Conservation (phyloP, 2,329 filamentous ascomycete species). For the Neobulgaria alba region DNA sequence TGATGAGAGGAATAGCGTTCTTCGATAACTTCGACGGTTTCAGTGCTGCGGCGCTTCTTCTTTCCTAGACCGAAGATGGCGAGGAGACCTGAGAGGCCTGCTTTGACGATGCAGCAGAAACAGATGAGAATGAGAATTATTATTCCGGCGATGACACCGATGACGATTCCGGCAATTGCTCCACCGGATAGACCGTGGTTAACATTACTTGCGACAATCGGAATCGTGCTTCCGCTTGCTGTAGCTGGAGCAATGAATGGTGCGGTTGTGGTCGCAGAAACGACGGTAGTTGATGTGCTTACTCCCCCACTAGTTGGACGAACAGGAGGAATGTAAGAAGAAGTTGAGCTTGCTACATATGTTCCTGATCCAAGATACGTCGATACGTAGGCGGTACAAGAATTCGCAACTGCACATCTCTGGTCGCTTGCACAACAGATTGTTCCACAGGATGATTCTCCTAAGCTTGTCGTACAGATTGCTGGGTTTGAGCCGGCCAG, state of each 20-base stretch:
- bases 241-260: slow-evolving; percentile 44
- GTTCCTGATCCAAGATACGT: slow-evolving; percentile 30
- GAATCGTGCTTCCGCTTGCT: slow-evolving; percentile 35
- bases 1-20: slow-evolving; percentile 51
- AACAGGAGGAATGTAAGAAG: slow-evolving; percentile 33
- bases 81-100: slow-evolving; percentile 50
- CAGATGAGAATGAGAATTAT: slow-evolving; percentile 60
- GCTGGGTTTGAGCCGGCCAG: slow-evolving; percentile 27
- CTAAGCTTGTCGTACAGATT: slow-evolving; percentile 43
- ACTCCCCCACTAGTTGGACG: slow-evolving; percentile 35
- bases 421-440: slow-evolving; percentile 65
- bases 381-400: slow-evolving; percentile 17
- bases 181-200: slow-evolving; percentile 50
- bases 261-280: slow-evolving; percentile 38
- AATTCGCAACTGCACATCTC: slow-evolving; percentile 44
- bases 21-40: slow-evolving; percentile 52
- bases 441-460: slow-evolving; percentile 54
- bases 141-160: slow-evolving; percentile 61
- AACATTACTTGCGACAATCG: slow-evolving; percentile 11
- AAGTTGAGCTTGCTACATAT: slow-evolving; percentile 3
- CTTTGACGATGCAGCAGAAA: slow-evolving; percentile 62
- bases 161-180: slow-evolving; percentile 74
- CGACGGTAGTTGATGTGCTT: slow-evolving; percentile 44
- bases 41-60: slow-evolving; percentile 36
- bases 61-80: slow-evolving; percentile 53